Conservation (phyloP, 768 basidiomycete genomes). For the Sistotremastrum niveocremeum region DNA sequence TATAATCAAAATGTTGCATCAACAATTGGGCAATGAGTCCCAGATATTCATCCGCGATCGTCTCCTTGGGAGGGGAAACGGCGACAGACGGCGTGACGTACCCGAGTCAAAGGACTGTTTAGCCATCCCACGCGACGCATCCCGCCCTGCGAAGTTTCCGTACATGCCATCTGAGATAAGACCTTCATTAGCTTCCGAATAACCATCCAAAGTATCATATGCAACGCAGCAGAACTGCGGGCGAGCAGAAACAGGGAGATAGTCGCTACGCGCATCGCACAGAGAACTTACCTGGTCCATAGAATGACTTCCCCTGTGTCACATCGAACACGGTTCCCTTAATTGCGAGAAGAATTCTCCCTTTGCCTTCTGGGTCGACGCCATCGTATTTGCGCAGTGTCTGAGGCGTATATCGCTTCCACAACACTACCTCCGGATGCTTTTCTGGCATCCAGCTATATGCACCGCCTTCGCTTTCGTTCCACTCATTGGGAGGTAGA, state of each 20-base stretch:
- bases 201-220: conserved; percentile 75
- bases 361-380: conserved; percentile 26
- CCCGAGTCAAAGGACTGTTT: conserved; percentile 94
- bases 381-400: conserved; percentile 59
- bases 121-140: conserved; percentile 94
- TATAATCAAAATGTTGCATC: conserved; percentile 14
- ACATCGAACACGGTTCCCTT: conserved; percentile 88
- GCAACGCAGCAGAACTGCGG: conserved; percentile 47
- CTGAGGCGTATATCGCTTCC: conserved; percentile 65
- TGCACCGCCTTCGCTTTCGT: conserved; percentile 15
- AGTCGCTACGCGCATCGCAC: neutral
- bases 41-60: neutral
- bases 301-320: conserved; percentile 77
- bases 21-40: conserved; percentile 1
- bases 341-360: conserved; percentile 77
- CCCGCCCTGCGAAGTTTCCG: conserved; percentile 92
- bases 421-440: conserved; percentile 69
- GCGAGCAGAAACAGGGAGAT: neutral
- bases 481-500: neutral
- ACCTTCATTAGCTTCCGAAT: conserved; percentile 90
- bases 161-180: conserved; percentile 72
- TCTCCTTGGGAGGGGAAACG: neutral
- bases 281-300: conserved; percentile 70
- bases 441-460: conserved; percentile 89
- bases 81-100: conserved; percentile 22